phyloP scores from a whole-genome alignment of 345 rosid species.

The Melastoma malabathricum region DNA sequence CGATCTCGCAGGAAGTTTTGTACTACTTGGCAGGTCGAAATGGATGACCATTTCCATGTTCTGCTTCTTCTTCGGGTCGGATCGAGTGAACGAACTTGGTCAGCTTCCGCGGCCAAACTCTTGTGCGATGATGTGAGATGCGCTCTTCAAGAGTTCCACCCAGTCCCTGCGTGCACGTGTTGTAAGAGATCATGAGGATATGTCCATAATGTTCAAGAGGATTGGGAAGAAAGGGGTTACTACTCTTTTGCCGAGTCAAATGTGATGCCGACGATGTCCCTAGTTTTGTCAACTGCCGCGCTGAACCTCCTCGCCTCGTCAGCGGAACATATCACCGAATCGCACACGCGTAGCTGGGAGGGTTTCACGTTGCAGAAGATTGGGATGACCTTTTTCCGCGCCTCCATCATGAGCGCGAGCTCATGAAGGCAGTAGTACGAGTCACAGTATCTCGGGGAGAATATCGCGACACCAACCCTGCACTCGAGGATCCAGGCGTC shows the following conservation, averaged over 20 bases:
- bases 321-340: slow-evolving; percentile 19
- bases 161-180: too few species aligned
- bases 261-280: slow-evolving; percentile 69
- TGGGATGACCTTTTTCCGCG: slow-evolving; percentile 54
- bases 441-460: slow-evolving; percentile 67
- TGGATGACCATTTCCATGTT: too few species aligned
- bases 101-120: too few species aligned
- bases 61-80: too few species aligned
- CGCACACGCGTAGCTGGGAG: slow-evolving; percentile 44
- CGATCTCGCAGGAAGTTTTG: too few species aligned
- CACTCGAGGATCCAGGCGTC: slow-evolving; percentile 34
- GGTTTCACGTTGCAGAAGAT: slow-evolving; percentile 79
- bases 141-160: too few species aligned
- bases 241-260: slow-evolving; percentile 67
- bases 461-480: slow-evolving; percentile 56
- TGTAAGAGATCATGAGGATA: too few species aligned
- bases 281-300: slow-evolving; percentile 64
- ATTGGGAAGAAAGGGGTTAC: neutral
- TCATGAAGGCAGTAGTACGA: slow-evolving; percentile 80
- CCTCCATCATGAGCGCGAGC: slow-evolving; percentile 60
- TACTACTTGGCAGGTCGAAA: too few species aligned
- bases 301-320: slow-evolving; percentile 29
- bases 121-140: too few species aligned
- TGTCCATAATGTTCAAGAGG: too few species aligned
- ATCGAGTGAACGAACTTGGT: too few species aligned